phyloP scores from a whole-genome alignment of 2,329 filamentous ascomycete species.

The Stagonosporopsis chrysanthemi region DNA sequence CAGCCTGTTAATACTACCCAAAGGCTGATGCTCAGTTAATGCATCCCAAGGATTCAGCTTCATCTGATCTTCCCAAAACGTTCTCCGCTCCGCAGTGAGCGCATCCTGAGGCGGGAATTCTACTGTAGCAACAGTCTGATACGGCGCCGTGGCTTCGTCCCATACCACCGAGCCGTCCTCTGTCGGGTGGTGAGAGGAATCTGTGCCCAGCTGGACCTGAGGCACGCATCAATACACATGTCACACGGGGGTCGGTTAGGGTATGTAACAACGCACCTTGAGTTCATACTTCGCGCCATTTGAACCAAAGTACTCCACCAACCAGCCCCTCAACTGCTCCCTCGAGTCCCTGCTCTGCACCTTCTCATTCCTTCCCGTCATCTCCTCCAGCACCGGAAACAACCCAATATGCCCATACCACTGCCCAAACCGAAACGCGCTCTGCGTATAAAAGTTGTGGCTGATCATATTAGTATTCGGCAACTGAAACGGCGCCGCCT shows the following conservation, averaged over 20 bases:
- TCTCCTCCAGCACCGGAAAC: conserved; percentile 33
- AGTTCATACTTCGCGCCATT: conserved; percentile 42
- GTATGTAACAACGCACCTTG: conserved; percentile 16
- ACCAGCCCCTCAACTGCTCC: conserved; percentile 38
- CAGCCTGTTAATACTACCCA: conserved; percentile 40
- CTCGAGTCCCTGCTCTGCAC: conserved; percentile 29
- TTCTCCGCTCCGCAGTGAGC: conserved; percentile 29
- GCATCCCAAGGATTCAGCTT: conserved; percentile 39
- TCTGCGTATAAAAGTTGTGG: conserved; percentile 43
- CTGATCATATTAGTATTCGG: conserved; percentile 49
- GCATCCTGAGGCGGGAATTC: conserved; percentile 38
- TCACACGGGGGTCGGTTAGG: too few species aligned
- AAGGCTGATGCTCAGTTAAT: conserved; percentile 34
- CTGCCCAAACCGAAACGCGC: conserved; percentile 40
- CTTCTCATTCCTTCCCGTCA: conserved; percentile 28
- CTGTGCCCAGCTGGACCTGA: conserved; percentile 41
- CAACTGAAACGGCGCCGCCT: conserved; percentile 33
- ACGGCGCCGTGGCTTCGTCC: conserved; percentile 42
- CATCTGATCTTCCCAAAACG: conserved; percentile 42
- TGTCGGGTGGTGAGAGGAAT: conserved; percentile 36
- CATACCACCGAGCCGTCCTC: conserved; percentile 43
- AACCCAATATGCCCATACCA: conserved; percentile 39
- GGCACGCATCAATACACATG: neutral
- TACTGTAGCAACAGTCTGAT: conserved; percentile 39
- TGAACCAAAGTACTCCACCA: conserved; percentile 30